Evolutionary conservation across 768 basidiomycete genomes (phyloP), one percentile per base, ranked within the genome.

Genomic region (Atractiella rhizophila): DNA sequence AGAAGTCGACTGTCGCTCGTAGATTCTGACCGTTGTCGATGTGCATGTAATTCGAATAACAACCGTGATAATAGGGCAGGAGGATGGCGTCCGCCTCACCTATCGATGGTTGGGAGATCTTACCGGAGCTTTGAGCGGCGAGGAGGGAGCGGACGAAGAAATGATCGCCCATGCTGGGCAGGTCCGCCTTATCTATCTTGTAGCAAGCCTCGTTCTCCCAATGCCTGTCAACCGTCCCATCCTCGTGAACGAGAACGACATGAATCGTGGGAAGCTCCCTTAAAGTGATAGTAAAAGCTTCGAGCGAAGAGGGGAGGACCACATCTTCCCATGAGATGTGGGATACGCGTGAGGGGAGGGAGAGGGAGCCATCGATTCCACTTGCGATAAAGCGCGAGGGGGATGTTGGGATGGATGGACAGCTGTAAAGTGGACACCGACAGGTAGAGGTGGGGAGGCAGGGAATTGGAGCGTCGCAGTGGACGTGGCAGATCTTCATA

Each of bases 21-120:
- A 53, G 43, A 38, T 51, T 51, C 44, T 51, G 48, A 46, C 49
- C 51, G 26, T 48, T 49, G 38, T 53, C 51, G 35, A 49, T 48
- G 20, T 48, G 42, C 0, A 51, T 45, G 33, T 48, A 48, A 35
- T 50, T 48, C 41, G 46, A 47, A 35, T 50, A 51, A 46, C 52
- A 51, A 4, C 52, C 52, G 44, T 53, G 49, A 39, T 40, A 53
- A 40, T 47, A 53, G 10, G 52, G 52, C 1, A 53, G 40, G 16
- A 49, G 28, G 12, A 48, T 46, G 25, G 51, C 51, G 15, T 48
- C 48, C 4, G 52, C 49, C 11, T 53, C 43, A 16, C 48, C 46
- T 25, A 51, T 16, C 16, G 20, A 49, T 40, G 12, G 31, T 37
- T 4, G 35, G 28, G 29, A 47, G 43, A 16, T 32, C 35, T n/a